Evolutionary conservation across 108 stramenopile genomes (phyloP).

Genomic region (Nannochloropsis gaditana): DNA sequence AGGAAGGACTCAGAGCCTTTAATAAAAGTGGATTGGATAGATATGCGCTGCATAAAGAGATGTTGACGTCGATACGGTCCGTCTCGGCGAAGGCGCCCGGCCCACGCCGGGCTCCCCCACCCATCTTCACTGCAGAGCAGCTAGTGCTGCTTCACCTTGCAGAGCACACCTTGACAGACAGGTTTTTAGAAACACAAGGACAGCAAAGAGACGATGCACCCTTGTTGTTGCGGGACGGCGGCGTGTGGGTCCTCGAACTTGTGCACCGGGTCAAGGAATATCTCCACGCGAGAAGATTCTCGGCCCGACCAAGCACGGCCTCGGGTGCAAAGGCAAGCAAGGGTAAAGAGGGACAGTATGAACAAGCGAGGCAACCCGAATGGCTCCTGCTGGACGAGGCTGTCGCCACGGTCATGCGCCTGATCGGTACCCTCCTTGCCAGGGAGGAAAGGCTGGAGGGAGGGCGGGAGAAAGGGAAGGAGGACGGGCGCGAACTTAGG

Average conservation of each 20-base stretch:
- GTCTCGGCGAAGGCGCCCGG: background rate
- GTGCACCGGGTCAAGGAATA: no score
- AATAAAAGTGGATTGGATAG: background rate
- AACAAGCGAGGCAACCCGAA: no score
- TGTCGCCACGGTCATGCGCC: slow-evolving; percentile 15
- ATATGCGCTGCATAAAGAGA: background rate
- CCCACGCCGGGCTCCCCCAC: background rate
- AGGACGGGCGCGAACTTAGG: background rate
- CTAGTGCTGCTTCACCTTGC: slow-evolving; percentile 33
- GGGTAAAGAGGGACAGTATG: no score
- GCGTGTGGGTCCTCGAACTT: no score
- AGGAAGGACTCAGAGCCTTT: background rate
- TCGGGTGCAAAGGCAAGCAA: no score
- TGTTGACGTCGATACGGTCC: background rate
- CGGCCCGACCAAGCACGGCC: no score
- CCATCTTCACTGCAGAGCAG: slow-evolving; percentile 46
- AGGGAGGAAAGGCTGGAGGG: background rate
- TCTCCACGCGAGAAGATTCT: no score
- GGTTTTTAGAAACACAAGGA: background rate
- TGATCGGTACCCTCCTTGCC: background rate
- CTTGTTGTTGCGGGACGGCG: no score
- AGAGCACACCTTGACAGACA: slow-evolving; percentile 31
- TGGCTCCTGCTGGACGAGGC: background rate
- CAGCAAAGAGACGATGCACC: no score
- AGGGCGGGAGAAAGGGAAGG: background rate